Evolutionary conservation across 2,329 filamentous ascomycete genomes (phyloP), one percentile per base, ranked within the genome.

Genomic region (Acephala macrosclerotiorum): DNA sequence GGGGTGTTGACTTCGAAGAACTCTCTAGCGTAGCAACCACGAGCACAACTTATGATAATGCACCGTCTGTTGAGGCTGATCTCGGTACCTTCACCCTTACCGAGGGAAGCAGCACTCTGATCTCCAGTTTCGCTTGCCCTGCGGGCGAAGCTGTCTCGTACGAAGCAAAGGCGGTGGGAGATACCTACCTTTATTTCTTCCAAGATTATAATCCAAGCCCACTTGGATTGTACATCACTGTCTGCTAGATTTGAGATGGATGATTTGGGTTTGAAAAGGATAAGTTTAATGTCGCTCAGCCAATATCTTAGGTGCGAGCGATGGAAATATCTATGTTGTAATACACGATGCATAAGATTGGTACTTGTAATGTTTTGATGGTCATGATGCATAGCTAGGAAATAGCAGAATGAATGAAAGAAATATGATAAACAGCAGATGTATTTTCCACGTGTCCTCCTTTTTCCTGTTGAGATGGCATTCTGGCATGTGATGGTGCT

Each of bases 171-270:
- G 79, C 80, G 53, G 78, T 78, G 6, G 84, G 83, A 2, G 79
- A 78, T 68, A 87, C 87, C 45, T 74, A 79, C 57, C 76, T 91
- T 45, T 77, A 84, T 63, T 91, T 84, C 77, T 89, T 91, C 79
- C 83, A 92, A 78, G 87, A 91, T 74, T 89, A 80, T 70, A 89
- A 89, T 72, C 79, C 79, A 5, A 78, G 76, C 42, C 79, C 80
- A n/a, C 74, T 81, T 53, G 80, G 80, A 14, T 65, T 81, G 66
- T 81, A 76, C 67, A 77, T 81, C 25, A 71, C 68, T 2, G 25
- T 57, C 1, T 72, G 67, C 35, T 70, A 66, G 26, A 18, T 33
- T 33, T 14, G 4, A 3, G 25, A 18, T n/a, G 3, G 29, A 33
- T 42, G n/a, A n/a, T 12, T 42, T 42, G 5, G 12, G 38, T 42